phyloP scores from a whole-genome alignment of 2,329 filamentous ascomycete genomes.

The Emergomyces africanus region DNA sequence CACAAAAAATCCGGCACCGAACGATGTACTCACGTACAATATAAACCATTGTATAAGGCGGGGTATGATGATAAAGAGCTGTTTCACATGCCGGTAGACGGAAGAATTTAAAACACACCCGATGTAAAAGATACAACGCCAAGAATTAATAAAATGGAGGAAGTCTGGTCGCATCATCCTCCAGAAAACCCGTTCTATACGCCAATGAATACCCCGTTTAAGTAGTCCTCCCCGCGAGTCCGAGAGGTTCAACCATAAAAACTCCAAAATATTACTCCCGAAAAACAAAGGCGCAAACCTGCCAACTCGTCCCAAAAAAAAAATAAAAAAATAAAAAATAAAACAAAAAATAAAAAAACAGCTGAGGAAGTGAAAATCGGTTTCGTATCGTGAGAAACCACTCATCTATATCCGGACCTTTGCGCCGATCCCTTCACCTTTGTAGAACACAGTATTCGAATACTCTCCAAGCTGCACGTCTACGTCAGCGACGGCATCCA shows the following conservation, averaged over 20 bases:
- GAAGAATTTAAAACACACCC: not conserved
- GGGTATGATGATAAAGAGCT: not conserved
- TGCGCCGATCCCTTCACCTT: constrained; percentile 57
- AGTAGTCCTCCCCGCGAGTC: not conserved
- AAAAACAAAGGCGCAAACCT: constrained; percentile 6
- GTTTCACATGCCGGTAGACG: not conserved
- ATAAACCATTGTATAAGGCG: not conserved
- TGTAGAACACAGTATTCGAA: constrained; percentile 58
- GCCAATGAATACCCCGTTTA: not conserved
- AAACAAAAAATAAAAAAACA: not conserved
- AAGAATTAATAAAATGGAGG: not conserved
- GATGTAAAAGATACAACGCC: not conserved
- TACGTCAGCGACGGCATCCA: constrained; percentile 67
- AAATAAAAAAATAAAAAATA: no score
- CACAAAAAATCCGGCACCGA: no score
- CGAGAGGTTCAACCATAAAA: constrained; percentile 2
- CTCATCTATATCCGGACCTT: constrained; percentile 33
- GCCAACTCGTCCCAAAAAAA: not conserved
- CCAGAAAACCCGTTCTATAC: not conserved
- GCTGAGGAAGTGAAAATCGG: not conserved
- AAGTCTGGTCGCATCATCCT: not conserved
- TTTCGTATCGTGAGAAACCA: not conserved
- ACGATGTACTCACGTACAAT: no score
- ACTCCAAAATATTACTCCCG: constrained; percentile 1
- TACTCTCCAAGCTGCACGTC: constrained; percentile 63